A percentile compares a stretch with the other conserved stretches of the same genome.
Evolutionary conservation across 169 alveolate species (phyloP).

Genomic region (Haemoproteus tartakovskyi): DNA sequence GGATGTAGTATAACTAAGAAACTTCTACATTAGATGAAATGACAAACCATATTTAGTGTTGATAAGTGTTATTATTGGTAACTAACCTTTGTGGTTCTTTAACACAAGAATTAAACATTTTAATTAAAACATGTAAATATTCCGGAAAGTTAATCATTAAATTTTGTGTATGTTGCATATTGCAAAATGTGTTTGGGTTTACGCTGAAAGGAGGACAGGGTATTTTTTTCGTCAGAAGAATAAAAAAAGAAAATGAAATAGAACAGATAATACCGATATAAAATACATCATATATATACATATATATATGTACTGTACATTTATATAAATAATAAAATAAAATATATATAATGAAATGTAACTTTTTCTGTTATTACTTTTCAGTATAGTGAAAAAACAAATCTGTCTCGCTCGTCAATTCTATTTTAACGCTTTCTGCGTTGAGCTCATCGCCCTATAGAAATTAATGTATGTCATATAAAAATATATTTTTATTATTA

Average conservation of each 20-base stretch:
- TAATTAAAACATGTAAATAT: constrained; percentile 84
- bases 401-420: constrained; percentile 90
- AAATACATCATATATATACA: neutral
- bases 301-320: too few species aligned
- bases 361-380: constrained; percentile 43
- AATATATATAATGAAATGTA: too few species aligned
- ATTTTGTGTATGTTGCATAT: constrained; percentile 88
- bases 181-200: constrained; percentile 81
- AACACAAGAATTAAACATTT: constrained; percentile 91
- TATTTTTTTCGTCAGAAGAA: too few species aligned
- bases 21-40: too few species aligned
- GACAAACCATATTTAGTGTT: neutral
- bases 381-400: constrained; percentile 92
- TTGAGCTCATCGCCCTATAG: constrained; percentile 84
- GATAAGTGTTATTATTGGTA: neutral
- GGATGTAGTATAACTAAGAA: too few species aligned
- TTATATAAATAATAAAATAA: too few species aligned
- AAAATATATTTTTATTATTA: too few species aligned
- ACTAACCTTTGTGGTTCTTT: constrained; percentile 87
- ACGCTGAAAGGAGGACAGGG: too few species aligned
- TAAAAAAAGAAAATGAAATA: too few species aligned
- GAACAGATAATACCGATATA: neutral
- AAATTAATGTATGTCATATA: neutral
- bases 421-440: constrained; percentile 85
- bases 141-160: constrained; percentile 90